Evolutionary conservation across 2,329 filamentous ascomycete species (phyloP).

Genomic region (Simplicillium aogashimaense): DNA sequence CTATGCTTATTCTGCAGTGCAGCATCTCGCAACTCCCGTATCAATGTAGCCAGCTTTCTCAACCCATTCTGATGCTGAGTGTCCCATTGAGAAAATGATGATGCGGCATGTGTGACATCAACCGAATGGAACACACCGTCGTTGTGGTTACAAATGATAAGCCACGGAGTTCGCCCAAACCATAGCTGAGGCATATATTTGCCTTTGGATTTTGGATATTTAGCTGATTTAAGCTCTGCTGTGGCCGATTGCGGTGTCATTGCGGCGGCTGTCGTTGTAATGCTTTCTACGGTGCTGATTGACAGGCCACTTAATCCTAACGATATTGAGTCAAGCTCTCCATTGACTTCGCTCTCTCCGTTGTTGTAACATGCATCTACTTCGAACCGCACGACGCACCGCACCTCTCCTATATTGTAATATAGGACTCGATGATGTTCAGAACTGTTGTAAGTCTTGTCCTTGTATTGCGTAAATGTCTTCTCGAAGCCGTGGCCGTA

Average conservation of each 20-base stretch:
- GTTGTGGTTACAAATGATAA: constrained; percentile 12
- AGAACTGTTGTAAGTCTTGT: constrained; percentile 1
- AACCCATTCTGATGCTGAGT: not conserved
- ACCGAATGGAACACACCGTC: constrained; percentile 9
- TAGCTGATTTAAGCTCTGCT: constrained; percentile 13
- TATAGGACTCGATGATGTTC: constrained; percentile 10
- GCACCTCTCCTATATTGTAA: constrained; percentile 10
- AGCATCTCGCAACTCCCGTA: too few species aligned
- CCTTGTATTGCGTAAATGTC: constrained; percentile 4
- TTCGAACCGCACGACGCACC: constrained; percentile 11
- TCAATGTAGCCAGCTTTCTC: not conserved
- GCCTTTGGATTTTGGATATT: not conserved
- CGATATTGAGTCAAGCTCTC: not conserved
- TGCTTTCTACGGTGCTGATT: not conserved
- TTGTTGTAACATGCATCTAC: constrained; percentile 8
- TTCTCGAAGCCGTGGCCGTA: constrained; percentile 9
- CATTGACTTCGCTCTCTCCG: not conserved
- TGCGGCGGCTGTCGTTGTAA: not conserved
- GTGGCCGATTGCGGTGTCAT: constrained; percentile 6
- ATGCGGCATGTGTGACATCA: not conserved
- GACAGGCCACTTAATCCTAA: not conserved
- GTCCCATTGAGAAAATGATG: not conserved
- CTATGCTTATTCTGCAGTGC: too few species aligned
- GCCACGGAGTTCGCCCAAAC: constrained; percentile 16
- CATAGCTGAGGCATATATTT: constrained; percentile 14